Conservation (phyloP, 805 yeast species). For the Yarrowia sp. region DNA sequence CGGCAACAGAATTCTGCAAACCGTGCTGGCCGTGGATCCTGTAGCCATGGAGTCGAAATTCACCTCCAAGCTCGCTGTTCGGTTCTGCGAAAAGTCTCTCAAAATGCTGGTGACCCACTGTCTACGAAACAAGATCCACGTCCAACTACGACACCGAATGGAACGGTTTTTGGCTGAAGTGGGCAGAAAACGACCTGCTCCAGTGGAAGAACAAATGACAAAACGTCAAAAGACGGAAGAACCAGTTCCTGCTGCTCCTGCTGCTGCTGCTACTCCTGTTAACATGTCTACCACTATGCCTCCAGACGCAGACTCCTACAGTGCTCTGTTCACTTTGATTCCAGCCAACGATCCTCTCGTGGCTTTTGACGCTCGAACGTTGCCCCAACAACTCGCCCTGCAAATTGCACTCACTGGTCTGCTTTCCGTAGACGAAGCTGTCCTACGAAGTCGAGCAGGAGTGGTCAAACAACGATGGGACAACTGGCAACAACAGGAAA, state of each 20-base stretch:
- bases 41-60: background rate
- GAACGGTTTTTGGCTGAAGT: slow-evolving; percentile 10
- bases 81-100: slow-evolving; percentile 22
- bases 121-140: background rate
- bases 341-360: slow-evolving; percentile 57
- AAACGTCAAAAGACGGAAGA: slow-evolving; percentile 30
- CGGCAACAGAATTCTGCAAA: slow-evolving; percentile 39
- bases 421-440: slow-evolving; percentile 48
- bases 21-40: background rate
- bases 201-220: slow-evolving; percentile 32
- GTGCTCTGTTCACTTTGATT: slow-evolving; percentile 64
- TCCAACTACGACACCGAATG: background rate
- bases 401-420: slow-evolving; percentile 68
- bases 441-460: slow-evolving; percentile 62
- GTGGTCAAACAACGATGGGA: slow-evolving; percentile 65
- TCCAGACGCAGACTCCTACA: slow-evolving; percentile 43
- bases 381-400: slow-evolving; percentile 62
- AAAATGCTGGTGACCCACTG: slow-evolving; percentile 12
- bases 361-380: slow-evolving; percentile 63
- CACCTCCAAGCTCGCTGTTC: slow-evolving; percentile 8
- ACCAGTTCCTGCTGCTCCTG: slow-evolving; percentile 21
- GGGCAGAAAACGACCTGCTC: slow-evolving; percentile 36
- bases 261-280: slow-evolving; percentile 1
- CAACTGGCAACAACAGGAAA: slow-evolving; percentile 42
- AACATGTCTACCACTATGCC: slow-evolving; percentile 29